A percentile compares a stretch with the other conserved stretches of the same genome.
Conservation (phyloP, 73 alveolate genomes). For the Paramecium caudatum region DNA sequence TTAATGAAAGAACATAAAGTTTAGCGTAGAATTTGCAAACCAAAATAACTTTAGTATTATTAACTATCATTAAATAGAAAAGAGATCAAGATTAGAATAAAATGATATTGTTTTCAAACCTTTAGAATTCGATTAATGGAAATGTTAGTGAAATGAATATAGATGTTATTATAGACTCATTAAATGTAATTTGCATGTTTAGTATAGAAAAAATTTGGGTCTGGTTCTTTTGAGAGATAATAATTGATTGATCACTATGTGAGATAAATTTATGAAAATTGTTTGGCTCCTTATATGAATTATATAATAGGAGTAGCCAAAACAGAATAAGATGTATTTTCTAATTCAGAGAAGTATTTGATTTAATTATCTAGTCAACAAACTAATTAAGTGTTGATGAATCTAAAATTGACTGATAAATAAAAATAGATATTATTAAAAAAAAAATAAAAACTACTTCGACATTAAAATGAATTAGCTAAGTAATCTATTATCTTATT, state of each 20-base stretch:
- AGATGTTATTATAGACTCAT: slow-evolving; percentile 67
- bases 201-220: slow-evolving; percentile 60
- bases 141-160: slow-evolving; percentile 72
- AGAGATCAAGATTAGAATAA: slow-evolving; percentile 63
- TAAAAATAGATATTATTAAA: slow-evolving; percentile 27
- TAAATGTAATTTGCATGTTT: slow-evolving; percentile 39
- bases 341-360: not conserved
- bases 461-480: slow-evolving; percentile 46
- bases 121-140: slow-evolving; percentile 66
- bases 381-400: not conserved
- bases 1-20: slow-evolving; percentile 38
- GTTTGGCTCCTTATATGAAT: slow-evolving; percentile 54
- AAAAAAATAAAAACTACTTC: slow-evolving; percentile 35
- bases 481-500: not conserved
- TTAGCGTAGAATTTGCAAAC: slow-evolving; percentile 33
- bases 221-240: slow-evolving; percentile 49
- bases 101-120: slow-evolving; percentile 57
- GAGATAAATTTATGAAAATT: slow-evolving; percentile 63
- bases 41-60: slow-evolving; percentile 1
- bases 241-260: slow-evolving; percentile 54
- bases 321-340: slow-evolving; percentile 7
- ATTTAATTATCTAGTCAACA: not conserved
- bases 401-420: slow-evolving; percentile 42
- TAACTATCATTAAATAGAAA: slow-evolving; percentile 13
- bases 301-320: slow-evolving; percentile 40